Conservation (phyloP, 148 eudicot species). For the Vaccinium corymbosum region DNA sequence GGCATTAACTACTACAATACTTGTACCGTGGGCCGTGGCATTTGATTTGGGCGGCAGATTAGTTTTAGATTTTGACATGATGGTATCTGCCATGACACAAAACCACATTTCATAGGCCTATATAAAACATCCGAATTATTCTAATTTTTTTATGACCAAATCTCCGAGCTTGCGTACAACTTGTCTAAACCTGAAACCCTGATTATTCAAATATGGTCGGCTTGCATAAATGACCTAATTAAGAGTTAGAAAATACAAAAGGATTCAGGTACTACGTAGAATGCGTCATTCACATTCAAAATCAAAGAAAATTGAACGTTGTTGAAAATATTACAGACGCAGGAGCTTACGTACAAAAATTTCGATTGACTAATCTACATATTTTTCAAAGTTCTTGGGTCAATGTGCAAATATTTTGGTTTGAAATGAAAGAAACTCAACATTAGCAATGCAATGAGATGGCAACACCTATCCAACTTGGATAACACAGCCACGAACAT, state of each 20-base stretch:
- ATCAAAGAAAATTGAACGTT: neutral
- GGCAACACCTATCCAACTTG: neutral
- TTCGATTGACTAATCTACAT: neutral
- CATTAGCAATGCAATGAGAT: neutral
- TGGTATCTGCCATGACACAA: neutral
- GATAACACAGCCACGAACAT: neutral
- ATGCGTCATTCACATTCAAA: neutral
- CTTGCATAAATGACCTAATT: neutral
- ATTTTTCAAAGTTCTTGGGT: too few relatives aligned
- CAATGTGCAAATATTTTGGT: neutral
- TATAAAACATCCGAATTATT: neutral
- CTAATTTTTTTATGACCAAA: too few relatives aligned
- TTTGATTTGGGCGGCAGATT: neutral
- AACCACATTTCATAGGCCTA: neutral
- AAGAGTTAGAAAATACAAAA: neutral
- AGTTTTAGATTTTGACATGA: neutral
- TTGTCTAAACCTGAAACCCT: too few relatives aligned
- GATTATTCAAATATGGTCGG: neutral
- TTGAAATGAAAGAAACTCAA: neutral
- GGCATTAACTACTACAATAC: neutral
- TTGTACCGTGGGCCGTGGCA: neutral
- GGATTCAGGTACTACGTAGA: neutral
- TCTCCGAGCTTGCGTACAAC: too few relatives aligned
- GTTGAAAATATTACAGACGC: neutral
- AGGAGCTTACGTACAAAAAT: neutral